Base-by-base conservation (phyloP, 139 green algal genomes). In the Pseudopediastrum boryanum region DNA sequence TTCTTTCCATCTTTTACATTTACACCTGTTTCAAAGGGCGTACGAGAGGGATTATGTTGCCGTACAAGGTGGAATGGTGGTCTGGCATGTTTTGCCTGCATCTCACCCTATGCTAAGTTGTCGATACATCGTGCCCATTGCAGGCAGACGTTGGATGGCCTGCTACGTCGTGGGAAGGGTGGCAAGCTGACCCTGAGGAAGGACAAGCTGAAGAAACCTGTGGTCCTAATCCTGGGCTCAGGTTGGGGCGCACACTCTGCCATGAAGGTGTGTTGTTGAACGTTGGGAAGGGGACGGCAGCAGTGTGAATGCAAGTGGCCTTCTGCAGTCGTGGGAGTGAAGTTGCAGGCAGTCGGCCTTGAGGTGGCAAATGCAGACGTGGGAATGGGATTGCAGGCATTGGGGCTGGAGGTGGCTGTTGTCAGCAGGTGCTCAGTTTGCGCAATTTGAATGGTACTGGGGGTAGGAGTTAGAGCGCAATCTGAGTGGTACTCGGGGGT, bases 231-330 rank as follows among this genome's bases (percentile, higher is more conserved):
- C 42, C 78, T 92, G 78, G 88, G 88, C 48, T 80, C 76, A 31
- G 88, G 88, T 9, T 92, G 88, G 88, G 88, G 63, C 21, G 82
- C 85, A 36, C 84, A 89, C 72, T 75, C 83, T 0, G 63, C 86
- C 3, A 61, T 80, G 59, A 91, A 89, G 85, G 82, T 86, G 70
- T 0, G 52, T 2, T 9, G 12, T 10, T 48, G 29, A 35, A 31
- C 31, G 61, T 12, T 43, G 61, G 2, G 59, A 10, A 44, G 9
- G 64, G 23, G 23, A 48, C 31, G 63, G 68, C 48, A 48, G 68
- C 68, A 42, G 52, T 43, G 23, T 21, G 56, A 51, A 10, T 35
- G 9, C 12, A 12, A 66, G 2, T 38, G 10, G 23, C 33, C 31
- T 48, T 3, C 27, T 56, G 48, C 48, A 56, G 19, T n/a, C 13